Percentiles rank a stretch among this genome's conserved stretches.
These are phyloP conservation scores for Russula earlei DNA, from an alignment of 768 basidiomycete species.

Conservation along the genomic window DNA sequence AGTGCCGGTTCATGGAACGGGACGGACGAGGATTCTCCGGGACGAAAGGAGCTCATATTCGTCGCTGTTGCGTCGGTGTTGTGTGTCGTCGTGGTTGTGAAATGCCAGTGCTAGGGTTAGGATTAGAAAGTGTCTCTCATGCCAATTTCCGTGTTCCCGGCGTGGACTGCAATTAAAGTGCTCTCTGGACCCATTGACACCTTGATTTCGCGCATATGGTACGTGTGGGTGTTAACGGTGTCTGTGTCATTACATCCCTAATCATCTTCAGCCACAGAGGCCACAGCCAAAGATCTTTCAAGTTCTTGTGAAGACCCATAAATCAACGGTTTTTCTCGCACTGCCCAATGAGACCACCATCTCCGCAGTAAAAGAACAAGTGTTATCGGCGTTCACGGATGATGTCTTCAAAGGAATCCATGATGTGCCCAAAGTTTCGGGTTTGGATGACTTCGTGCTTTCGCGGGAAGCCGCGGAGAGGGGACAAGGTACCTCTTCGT, in stretches of 20 bases:
- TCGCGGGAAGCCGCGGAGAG: slow-evolving; percentile 45
- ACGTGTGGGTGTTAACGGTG: neutral
- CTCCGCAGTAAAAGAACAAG: slow-evolving; percentile 51
- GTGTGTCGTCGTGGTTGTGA: neutral
- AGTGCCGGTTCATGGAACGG: slow-evolving; percentile 59
- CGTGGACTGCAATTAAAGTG: too few relatives aligned
- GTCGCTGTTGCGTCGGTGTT: slow-evolving; percentile 13
- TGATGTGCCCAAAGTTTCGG: slow-evolving; percentile 30
- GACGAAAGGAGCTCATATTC: slow-evolving; percentile 47
- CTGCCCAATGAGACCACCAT: slow-evolving; percentile 46
- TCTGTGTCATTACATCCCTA: neutral
- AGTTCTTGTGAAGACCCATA: slow-evolving; percentile 65
- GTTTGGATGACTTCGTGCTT: slow-evolving; percentile 51
- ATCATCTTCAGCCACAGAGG: slow-evolving; percentile 38
- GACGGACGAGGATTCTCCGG: slow-evolving; percentile 36
- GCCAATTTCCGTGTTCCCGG: too few relatives aligned
- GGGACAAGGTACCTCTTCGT: slow-evolving; percentile 39
- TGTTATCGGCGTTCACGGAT: slow-evolving; percentile 48
- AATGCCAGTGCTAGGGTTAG: neutral
- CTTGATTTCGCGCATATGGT: slow-evolving; percentile 5
- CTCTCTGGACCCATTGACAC: too few relatives aligned
- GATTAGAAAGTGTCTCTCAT: too few relatives aligned
- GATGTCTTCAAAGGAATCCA: slow-evolving; percentile 31
- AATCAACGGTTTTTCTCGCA: slow-evolving; percentile 53
- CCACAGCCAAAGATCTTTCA: slow-evolving; percentile 55